phyloP scores from a whole-genome alignment of 495 filamentous ascomycete genomes.

The Jackrogersella minutella region DNA sequence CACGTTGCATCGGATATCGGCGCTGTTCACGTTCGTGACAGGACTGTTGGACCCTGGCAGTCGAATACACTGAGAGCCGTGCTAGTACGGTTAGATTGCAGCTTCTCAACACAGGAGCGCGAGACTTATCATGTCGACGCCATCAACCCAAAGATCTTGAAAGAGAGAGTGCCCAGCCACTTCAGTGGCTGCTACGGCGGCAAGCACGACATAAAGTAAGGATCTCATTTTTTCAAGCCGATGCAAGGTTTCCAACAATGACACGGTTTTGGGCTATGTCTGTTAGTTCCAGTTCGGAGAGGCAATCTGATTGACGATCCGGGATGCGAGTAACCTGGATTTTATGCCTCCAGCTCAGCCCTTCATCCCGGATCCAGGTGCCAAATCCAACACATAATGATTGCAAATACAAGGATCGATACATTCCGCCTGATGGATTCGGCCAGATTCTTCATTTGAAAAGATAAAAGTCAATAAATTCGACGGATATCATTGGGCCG shows the following conservation, averaged over 20 bases:
- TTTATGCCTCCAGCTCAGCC: constrained; percentile 29
- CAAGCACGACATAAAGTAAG: constrained; percentile 36
- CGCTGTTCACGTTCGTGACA: constrained; percentile 51
- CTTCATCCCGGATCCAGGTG: not conserved
- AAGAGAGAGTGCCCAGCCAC: constrained; percentile 50
- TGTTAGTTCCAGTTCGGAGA: constrained; percentile 16
- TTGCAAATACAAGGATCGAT: constrained; percentile 23
- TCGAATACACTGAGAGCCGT: constrained; percentile 47
- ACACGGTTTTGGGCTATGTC: not conserved
- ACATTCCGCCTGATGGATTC: constrained; percentile 35
- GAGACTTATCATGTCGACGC: constrained; percentile 48
- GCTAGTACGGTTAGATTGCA: constrained; percentile 21
- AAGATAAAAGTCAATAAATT: constrained; percentile 32
- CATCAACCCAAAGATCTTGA: constrained; percentile 51
- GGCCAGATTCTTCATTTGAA: constrained; percentile 34
- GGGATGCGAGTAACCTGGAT: constrained; percentile 17
- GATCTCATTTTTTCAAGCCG: constrained; percentile 46
- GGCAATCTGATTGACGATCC: constrained; percentile 33
- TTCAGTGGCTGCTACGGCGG: constrained; percentile 41
- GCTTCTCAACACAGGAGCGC: not conserved
- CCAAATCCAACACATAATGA: not conserved
- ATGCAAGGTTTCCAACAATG: not conserved
- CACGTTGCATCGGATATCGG: constrained; percentile 53
- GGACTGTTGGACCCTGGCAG: constrained; percentile 49
- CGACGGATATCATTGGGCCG: constrained; percentile 32